Conservation (phyloP, 768 basidiomycete genomes). For the Lyophyllum shimeji region DNA sequence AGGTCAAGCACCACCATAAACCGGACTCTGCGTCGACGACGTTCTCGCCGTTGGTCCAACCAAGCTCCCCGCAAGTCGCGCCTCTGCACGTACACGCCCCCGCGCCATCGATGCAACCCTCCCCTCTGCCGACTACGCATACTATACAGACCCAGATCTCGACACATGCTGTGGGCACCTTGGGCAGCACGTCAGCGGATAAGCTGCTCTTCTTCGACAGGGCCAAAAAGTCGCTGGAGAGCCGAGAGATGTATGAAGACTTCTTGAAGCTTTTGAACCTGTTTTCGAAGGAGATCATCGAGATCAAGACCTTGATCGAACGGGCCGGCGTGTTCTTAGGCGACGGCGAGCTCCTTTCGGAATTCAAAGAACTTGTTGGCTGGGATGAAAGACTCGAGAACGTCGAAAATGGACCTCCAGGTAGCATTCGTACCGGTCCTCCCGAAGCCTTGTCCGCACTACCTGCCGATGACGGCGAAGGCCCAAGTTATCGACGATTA, state of each 20-base stretch:
- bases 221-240: conserved; percentile 78
- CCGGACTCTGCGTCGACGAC: conserved; percentile 56
- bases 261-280: conserved; percentile 92
- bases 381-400: conserved; percentile 69
- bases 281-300: conserved; percentile 91
- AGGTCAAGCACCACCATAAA: conserved; percentile 60
- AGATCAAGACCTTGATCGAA: conserved; percentile 78
- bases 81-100: conserved; percentile 29
- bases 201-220: conserved; percentile 95
- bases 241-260: conserved; percentile 82
- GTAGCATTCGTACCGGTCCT: conserved; percentile 73
- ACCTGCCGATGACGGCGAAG: conserved; percentile 81
- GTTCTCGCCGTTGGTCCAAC: conserved; percentile 46
- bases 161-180: conserved; percentile 29
- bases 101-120: conserved; percentile 16
- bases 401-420: conserved; percentile 70
- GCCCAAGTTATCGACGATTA: conserved; percentile 90
- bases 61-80: conserved; percentile 42
- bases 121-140: conserved; percentile 18
- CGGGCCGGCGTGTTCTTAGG: conserved; percentile 81
- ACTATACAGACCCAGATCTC: conserved; percentile 23
- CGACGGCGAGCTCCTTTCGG: conserved; percentile 72
- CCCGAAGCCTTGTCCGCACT: conserved; percentile 77
- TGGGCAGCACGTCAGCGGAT: conserved; percentile 48
- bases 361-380: conserved; percentile 86